Percentiles rank a stretch among this genome's conserved stretches.
phyloP scores from a whole-genome alignment of 2,329 filamentous ascomycete species.

The Cryphonectria nitschkei region DNA sequence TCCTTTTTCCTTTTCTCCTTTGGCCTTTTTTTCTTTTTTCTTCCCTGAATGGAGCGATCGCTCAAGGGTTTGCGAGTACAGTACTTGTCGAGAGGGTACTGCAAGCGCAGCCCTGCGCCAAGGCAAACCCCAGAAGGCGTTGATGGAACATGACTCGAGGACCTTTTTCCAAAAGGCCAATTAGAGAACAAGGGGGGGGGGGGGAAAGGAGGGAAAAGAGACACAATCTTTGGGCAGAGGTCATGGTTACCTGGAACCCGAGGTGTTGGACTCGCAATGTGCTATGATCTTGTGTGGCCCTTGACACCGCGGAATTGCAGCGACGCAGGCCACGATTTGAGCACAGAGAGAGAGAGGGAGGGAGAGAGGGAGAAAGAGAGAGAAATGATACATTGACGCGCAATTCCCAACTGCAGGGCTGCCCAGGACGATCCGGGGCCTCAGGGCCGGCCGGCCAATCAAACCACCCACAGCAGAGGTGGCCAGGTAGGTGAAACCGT shows the following conservation, averaged over 20 bases:
- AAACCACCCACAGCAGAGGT: neutral
- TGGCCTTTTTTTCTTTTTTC: too few species aligned
- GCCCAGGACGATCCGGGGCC: slow-evolving; percentile 1
- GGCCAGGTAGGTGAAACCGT: neutral
- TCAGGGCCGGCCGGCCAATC: neutral
- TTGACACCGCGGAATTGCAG: neutral
- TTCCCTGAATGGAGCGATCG: neutral
- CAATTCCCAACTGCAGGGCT: neutral
- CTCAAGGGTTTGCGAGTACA: neutral
- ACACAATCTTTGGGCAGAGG: neutral
- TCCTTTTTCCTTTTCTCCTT: too few species aligned
- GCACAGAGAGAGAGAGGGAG: too few species aligned
- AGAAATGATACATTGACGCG: neutral
- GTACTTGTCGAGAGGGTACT: neutral
- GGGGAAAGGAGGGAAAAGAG: too few species aligned
- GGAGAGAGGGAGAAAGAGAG: too few species aligned
- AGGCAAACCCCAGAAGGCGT: neutral
- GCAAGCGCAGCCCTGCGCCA: neutral
- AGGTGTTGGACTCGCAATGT: neutral
- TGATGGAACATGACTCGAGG: neutral
- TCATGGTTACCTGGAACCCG: neutral
- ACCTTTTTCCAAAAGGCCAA: neutral
- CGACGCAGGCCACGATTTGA: neutral
- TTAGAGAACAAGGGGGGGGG: too few species aligned
- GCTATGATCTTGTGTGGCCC: neutral